A percentile compares a stretch with the other conserved stretches of the same genome.
phyloP scores from a whole-genome alignment of 2,329 filamentous ascomycete species.

The Diaporthe sp. region DNA sequence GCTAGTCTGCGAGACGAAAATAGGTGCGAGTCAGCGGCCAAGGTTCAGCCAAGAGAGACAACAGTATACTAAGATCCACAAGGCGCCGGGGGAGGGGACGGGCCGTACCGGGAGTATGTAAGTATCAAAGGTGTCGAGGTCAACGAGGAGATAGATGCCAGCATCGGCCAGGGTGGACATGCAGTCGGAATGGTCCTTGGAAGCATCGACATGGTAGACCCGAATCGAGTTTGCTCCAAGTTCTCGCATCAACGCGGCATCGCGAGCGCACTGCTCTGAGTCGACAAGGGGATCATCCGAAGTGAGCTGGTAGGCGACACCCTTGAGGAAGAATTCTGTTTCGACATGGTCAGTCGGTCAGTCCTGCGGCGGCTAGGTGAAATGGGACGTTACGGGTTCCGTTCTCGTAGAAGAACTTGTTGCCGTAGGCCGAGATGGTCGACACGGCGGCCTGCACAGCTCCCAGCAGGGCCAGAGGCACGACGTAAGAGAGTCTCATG shows the following conservation, averaged over 20 bases:
- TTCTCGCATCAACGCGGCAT: conserved; percentile 82
- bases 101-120: conserved; percentile 72
- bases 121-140: conserved; percentile 82
- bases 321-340: conserved; percentile 57
- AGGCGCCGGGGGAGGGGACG: conserved; percentile 45
- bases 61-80: conserved; percentile 30
- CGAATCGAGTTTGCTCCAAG: conserved; percentile 88
- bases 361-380: conserved; percentile 50
- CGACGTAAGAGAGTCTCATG: conserved; percentile 57
- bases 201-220: conserved; percentile 87
- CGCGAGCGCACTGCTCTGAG: conserved; percentile 80
- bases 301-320: conserved; percentile 78
- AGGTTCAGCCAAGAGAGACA: conserved; percentile 9
- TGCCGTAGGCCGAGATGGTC: conserved; percentile 72
- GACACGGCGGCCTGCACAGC: conserved; percentile 55
- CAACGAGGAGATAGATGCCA: conserved; percentile 87
- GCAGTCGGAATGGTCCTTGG: conserved; percentile 80
- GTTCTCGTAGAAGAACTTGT: conserved; percentile 84
- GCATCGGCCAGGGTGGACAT: conserved; percentile 85
- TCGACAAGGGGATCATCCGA: conserved; percentile 81
- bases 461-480: conserved; percentile 52
- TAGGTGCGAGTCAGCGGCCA: conserved; percentile 38
- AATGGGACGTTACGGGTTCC: conserved; percentile 87
- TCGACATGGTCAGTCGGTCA: conserved; percentile 38
- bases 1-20: conserved; percentile 29